Evolutionary conservation across 2,329 filamentous ascomycete species (phyloP).

Genomic region (Blastomyces parvus): DNA sequence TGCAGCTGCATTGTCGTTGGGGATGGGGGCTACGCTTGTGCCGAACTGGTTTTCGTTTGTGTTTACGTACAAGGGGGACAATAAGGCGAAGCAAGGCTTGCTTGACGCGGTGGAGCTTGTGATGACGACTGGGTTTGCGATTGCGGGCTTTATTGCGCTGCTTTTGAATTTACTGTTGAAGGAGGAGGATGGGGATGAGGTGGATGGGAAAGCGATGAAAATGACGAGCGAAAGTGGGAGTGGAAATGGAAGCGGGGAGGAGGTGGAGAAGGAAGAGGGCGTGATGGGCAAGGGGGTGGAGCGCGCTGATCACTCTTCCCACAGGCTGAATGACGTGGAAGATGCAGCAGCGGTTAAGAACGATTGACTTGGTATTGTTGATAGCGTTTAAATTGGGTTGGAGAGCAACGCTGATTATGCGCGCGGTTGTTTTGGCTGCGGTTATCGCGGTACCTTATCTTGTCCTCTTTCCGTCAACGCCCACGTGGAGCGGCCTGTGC

Average conservation of each 20-base stretch:
- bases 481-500: too few relatives aligned
- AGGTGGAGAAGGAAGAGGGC: not conserved
- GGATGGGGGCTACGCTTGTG: slow-evolving; percentile 45
- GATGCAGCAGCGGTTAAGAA: not conserved
- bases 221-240: not conserved
- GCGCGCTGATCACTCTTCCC: not conserved
- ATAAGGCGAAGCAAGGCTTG: slow-evolving; percentile 58
- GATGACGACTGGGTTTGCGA: slow-evolving; percentile 52
- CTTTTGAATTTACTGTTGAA: slow-evolving; percentile 63
- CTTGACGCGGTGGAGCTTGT: slow-evolving; percentile 50
- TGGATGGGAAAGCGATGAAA: slow-evolving; percentile 2
- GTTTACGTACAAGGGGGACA: slow-evolving; percentile 41
- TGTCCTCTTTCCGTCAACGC: too few relatives aligned
- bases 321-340: not conserved
- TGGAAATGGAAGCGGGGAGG: not conserved
- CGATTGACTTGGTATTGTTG: not conserved
- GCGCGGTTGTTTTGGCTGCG: not conserved
- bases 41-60: slow-evolving; percentile 41
- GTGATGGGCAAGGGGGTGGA: not conserved
- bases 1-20: slow-evolving; percentile 51
- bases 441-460: not conserved
- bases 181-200: slow-evolving; percentile 61
- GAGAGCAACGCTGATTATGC: not conserved
- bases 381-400: not conserved
- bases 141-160: slow-evolving; percentile 64